Percentiles rank a stretch among this genome's conserved stretches.
phyloP scores from a whole-genome alignment of 495 filamentous ascomycete species.

The Hypomontagnella submonticulosa region DNA sequence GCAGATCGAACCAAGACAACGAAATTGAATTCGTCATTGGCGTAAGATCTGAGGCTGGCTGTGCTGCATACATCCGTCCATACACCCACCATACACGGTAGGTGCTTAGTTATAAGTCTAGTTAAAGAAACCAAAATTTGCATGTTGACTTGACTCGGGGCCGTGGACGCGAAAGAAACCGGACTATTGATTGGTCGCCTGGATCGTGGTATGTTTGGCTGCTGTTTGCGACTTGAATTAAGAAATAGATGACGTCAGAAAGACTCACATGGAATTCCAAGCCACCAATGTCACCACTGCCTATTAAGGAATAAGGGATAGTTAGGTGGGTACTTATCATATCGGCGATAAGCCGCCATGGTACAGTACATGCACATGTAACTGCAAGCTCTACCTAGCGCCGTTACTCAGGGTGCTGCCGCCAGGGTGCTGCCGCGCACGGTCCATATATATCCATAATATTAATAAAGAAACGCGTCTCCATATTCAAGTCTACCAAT shows the following conservation, averaged over 20 bases:
- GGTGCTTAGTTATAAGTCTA: too few relatives aligned
- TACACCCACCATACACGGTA: background rate
- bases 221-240: slow-evolving; percentile 28
- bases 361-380: too few relatives aligned
- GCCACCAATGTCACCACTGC: background rate
- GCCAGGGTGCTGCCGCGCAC: too few relatives aligned
- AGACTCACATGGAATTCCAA: slow-evolving; percentile 20
- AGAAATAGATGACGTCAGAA: slow-evolving; percentile 36
- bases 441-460: too few relatives aligned
- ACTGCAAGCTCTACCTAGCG: too few relatives aligned
- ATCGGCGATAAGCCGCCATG: too few relatives aligned
- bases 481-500: slow-evolving; percentile 15
- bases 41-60: slow-evolving; percentile 18
- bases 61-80: slow-evolving; percentile 13
- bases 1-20: slow-evolving; percentile 9
- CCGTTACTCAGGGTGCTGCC: too few relatives aligned
- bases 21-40: slow-evolving; percentile 37
- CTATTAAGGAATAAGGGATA: too few relatives aligned
- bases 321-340: too few relatives aligned
- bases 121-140: too few relatives aligned
- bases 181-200: background rate
- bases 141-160: slow-evolving; percentile 4
- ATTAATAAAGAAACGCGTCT: too few relatives aligned
- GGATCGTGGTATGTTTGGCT: background rate
- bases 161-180: background rate